Evolutionary conservation across 371 early-diverging fungal genomes (phyloP).

Genomic region (Mortierella sp.): DNA sequence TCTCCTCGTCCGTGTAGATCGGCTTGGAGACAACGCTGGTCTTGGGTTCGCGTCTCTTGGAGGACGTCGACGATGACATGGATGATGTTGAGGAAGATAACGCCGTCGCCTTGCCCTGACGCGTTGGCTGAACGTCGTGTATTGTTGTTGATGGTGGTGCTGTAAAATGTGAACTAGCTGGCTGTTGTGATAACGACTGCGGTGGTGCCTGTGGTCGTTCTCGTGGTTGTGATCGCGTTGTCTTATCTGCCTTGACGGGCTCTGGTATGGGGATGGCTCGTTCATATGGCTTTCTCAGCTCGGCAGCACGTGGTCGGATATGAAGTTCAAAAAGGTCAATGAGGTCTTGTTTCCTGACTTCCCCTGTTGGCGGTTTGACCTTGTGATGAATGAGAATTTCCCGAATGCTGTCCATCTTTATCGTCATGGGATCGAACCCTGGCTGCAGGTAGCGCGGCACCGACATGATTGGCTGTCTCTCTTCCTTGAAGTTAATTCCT

Average conservation of each 20-base stretch:
- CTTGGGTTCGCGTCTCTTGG: background rate
- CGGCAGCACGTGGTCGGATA: constrained; percentile 22
- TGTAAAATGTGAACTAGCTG: background rate
- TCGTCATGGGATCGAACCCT: constrained; percentile 30
- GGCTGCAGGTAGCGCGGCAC: constrained; percentile 40
- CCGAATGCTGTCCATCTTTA: constrained; percentile 37
- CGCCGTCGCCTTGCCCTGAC: background rate
- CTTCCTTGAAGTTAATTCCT: background rate
- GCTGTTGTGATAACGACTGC: background rate
- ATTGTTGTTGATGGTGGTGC: background rate
- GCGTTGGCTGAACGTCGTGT: background rate
- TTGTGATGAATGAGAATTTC: constrained; percentile 35
- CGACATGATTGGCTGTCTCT: background rate
- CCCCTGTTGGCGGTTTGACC: constrained; percentile 32
- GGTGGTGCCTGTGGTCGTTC: background rate
- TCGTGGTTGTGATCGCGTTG: background rate
- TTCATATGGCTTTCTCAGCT: background rate
- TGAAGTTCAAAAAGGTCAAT: constrained; percentile 33
- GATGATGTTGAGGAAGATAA: constrained; percentile 13
- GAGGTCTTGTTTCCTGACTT: constrained; percentile 30
- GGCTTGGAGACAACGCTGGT: background rate
- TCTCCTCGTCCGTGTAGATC: background rate
- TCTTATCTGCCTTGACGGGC: background rate
- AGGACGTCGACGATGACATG: constrained; percentile 5
- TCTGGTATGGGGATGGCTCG: background rate